Percentiles rank a stretch among this genome's conserved stretches.
Evolutionary conservation across 2,329 filamentous ascomycete genomes (phyloP).

Genomic region (Xylaria sp.): DNA sequence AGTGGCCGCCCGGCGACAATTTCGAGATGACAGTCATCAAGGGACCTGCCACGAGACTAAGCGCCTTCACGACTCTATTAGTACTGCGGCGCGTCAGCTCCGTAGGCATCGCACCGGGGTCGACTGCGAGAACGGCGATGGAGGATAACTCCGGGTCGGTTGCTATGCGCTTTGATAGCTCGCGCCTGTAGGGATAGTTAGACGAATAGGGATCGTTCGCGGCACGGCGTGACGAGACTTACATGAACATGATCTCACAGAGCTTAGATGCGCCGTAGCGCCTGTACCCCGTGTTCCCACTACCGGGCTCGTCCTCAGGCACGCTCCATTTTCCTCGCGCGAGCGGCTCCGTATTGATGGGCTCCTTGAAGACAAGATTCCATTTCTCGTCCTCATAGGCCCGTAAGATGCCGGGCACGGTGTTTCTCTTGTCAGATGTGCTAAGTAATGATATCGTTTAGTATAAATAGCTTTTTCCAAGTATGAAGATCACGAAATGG

Average conservation of each 20-base stretch:
- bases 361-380: slow-evolving; percentile 43
- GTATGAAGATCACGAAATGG: too few relatives aligned
- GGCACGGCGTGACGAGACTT: slow-evolving; percentile 7
- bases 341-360: slow-evolving; percentile 38
- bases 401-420: slow-evolving; percentile 25
- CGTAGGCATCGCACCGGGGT: slow-evolving; percentile 50
- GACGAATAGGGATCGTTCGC: not conserved
- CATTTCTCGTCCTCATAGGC: slow-evolving; percentile 41
- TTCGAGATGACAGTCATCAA: slow-evolving; percentile 27
- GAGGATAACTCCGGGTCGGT: slow-evolving; percentile 44
- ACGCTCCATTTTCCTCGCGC: slow-evolving; percentile 46
- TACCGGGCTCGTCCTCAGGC: slow-evolving; percentile 39
- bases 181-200: slow-evolving; percentile 38
- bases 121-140: slow-evolving; percentile 49
- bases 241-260: slow-evolving; percentile 50
- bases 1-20: slow-evolving; percentile 38
- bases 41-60: slow-evolving; percentile 34
- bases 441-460: slow-evolving; percentile 16
- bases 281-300: slow-evolving; percentile 42
- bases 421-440: slow-evolving; percentile 38
- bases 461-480: not conserved
- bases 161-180: slow-evolving; percentile 47
- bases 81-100: slow-evolving; percentile 37
- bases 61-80: not conserved
- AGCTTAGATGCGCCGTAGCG: slow-evolving; percentile 51